phyloP scores from a whole-genome alignment of 78 protist genomes.

The Speleostelium caveatum region DNA sequence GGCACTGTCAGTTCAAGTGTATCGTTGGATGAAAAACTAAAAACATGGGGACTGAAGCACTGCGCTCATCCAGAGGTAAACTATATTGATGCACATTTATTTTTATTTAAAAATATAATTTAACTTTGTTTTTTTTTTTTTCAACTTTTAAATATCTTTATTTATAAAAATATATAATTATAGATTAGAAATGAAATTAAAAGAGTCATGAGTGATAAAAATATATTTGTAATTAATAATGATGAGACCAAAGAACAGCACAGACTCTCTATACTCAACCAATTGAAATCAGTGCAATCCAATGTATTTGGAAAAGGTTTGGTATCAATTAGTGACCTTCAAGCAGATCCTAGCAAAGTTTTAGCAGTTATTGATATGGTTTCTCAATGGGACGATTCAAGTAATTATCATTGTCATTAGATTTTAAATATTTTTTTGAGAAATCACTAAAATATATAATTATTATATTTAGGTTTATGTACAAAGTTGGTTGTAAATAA shows the following conservation, averaged over 20 bases:
- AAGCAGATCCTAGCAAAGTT: slow-evolving; percentile 50
- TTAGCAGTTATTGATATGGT: slow-evolving; percentile 38
- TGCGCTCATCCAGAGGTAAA: too few species aligned
- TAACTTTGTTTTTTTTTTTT: not conserved
- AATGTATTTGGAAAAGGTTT: slow-evolving; percentile 38
- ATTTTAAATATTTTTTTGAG: not conserved
- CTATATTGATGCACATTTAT: too few species aligned
- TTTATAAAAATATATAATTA: not conserved
- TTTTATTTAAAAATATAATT: not conserved
- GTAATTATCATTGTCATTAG: slow-evolving; percentile 6
- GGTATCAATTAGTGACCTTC: slow-evolving; percentile 29
- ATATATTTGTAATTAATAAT: not conserved
- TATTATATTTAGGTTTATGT: slow-evolving; percentile 26
- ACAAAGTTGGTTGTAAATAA: slow-evolving; percentile 71
- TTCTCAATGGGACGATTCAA: slow-evolving; percentile 63
- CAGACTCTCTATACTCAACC: slow-evolving; percentile 27
- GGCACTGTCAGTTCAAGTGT: too few species aligned
- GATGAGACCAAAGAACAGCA: slow-evolving; percentile 33
- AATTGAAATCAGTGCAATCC: not conserved
- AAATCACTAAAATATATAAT: not conserved
- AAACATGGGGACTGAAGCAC: too few species aligned
- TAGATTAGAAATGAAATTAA: slow-evolving; percentile 42
- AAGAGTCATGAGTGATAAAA: slow-evolving; percentile 5
- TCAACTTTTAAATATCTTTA: not conserved
- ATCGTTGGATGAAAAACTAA: too few species aligned